Evolutionary conservation across 345 rosid genomes (phyloP).

Genomic region (Psidium guajava): DNA sequence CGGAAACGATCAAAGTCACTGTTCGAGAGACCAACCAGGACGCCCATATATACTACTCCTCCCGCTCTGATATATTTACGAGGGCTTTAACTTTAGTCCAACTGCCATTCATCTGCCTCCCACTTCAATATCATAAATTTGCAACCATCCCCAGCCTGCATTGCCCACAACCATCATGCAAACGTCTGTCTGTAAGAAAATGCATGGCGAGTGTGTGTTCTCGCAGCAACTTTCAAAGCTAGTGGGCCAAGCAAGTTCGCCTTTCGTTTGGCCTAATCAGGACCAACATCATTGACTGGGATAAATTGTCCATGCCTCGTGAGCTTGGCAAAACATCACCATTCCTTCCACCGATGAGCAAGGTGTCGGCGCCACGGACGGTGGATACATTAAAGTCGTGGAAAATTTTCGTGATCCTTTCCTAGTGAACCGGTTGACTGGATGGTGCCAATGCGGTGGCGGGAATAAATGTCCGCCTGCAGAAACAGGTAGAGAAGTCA

Average conservation of each 20-base stretch:
- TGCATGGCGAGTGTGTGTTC: not conserved
- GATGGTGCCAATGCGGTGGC: not conserved
- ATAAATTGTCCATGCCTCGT: not conserved
- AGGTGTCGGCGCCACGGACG: not conserved
- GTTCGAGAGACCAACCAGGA: not conserved
- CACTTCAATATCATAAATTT: not conserved
- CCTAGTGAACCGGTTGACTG: not conserved
- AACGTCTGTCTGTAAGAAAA: not conserved
- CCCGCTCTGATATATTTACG: not conserved
- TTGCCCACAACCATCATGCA: not conserved
- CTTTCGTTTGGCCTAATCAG: not conserved
- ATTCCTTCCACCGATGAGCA: not conserved
- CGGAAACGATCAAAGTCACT: not conserved
- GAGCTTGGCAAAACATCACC: not conserved
- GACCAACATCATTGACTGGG: not conserved
- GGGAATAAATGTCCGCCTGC: not conserved
- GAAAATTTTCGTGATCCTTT: not conserved
- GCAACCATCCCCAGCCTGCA: not conserved
- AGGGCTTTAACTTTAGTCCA: constrained; percentile 22
- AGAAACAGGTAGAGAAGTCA: not conserved
- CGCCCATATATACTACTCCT: constrained; percentile 1
- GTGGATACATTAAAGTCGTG: not conserved
- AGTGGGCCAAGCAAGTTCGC: not conserved
- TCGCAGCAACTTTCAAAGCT: not conserved
- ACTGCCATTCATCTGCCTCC: constrained; percentile 9